Conservation (phyloP, 1,284 basidiomycete genomes). For the Rhodofomes roseus region DNA sequence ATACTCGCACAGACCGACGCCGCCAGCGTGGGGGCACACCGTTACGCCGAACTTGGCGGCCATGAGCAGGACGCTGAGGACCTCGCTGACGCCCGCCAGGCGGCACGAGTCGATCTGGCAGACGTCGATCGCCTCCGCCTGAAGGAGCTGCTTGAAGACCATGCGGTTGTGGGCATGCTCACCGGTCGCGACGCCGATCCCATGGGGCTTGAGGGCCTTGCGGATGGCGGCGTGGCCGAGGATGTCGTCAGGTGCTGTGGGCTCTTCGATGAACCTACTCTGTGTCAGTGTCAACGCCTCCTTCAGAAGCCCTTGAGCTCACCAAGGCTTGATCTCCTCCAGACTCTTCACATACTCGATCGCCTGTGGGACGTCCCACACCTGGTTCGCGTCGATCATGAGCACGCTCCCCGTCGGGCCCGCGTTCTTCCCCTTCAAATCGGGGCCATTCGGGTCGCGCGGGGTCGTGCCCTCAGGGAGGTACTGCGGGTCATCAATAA, state of each 20-base stretch:
- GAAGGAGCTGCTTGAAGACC: conserved; percentile 95
- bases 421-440: conserved; percentile 83
- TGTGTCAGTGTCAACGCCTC: not conserved
- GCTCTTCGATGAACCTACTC: conserved; percentile 90
- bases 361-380: conserved; percentile 93
- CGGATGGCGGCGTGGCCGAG: conserved; percentile 83
- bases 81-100: conserved; percentile 90
- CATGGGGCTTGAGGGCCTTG: conserved; percentile 74
- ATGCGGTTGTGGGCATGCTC: conserved; percentile 96
- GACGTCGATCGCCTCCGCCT: conserved; percentile 93
- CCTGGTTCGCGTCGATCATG: conserved; percentile 97
- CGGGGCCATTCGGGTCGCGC: conserved; percentile 64
- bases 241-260: conserved; percentile 90
- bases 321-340: conserved; percentile 88
- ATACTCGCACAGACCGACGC: conserved; percentile 94
- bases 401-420: conserved; percentile 90
- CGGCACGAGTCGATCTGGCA: conserved; percentile 95
- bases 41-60: conserved; percentile 88
- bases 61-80: conserved; percentile 91
- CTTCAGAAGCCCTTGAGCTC: conserved; percentile 10
- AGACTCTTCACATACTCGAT: conserved; percentile 88
- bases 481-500: conserved; percentile 88
- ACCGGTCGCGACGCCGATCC: conserved; percentile 93
- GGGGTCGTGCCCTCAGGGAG: conserved; percentile 52
- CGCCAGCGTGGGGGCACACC: conserved; percentile 94